phyloP scores from a whole-genome alignment of 2,329 filamentous ascomycete genomes.

The Boeremia lycopersici region DNA sequence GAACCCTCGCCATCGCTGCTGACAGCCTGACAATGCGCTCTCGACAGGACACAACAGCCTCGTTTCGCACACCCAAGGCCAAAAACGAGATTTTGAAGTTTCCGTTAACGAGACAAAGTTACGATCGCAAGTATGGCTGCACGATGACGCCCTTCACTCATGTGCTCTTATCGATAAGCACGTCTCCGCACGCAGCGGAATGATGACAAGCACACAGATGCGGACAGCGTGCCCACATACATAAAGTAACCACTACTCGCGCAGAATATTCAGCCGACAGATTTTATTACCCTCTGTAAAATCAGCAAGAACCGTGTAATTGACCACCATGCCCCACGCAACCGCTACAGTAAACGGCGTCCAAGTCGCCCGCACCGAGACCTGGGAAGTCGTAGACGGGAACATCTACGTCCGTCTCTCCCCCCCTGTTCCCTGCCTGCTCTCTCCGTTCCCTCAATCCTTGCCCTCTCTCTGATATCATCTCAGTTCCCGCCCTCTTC shows the following conservation, averaged over 20 bases:
- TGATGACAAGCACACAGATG: not conserved
- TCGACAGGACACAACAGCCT: too few relatives aligned
- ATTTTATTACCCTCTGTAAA: too few relatives aligned
- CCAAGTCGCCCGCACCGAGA: slow-evolving; percentile 57
- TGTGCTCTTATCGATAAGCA: slow-evolving; percentile 20
- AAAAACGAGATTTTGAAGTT: too few relatives aligned
- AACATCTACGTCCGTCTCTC: slow-evolving; percentile 58
- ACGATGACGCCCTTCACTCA: slow-evolving; percentile 14
- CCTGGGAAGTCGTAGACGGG: slow-evolving; percentile 63
- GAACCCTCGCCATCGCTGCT: not conserved
- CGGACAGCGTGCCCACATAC: not conserved
- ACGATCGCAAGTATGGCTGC: not conserved
- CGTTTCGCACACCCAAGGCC: too few relatives aligned
- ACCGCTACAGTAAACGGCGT: slow-evolving; percentile 58
- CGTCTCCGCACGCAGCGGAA: slow-evolving; percentile 11
- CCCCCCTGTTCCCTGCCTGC: not conserved
- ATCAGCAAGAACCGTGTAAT: not conserved
- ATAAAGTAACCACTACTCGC: not conserved
- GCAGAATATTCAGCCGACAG: too few relatives aligned
- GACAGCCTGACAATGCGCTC: too few relatives aligned
- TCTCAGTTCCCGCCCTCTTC: slow-evolving; percentile 48
- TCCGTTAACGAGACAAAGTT: not conserved
- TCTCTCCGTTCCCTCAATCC: not conserved
- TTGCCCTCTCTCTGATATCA: not conserved
- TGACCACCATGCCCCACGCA: slow-evolving; percentile 41